These are phyloP conservation scores for Tolypocladium nubicola DNA, from an alignment of 2,329 filamentous ascomycete genomes.

Conservation along the genomic window DNA sequence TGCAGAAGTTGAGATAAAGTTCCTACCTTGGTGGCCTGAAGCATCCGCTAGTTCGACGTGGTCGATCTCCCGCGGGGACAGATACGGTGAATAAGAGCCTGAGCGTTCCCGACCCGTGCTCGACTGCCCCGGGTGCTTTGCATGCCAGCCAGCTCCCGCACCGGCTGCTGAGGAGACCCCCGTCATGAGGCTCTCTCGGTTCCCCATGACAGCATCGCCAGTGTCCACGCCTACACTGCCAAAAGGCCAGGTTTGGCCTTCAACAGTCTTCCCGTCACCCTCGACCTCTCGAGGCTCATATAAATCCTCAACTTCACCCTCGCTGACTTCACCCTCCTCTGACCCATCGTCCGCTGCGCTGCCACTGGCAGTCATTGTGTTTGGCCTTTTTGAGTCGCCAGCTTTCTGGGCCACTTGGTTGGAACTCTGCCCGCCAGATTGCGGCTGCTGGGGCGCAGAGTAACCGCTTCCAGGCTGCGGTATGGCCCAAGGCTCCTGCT, in stretches of 20 bases:
- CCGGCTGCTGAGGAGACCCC: neutral
- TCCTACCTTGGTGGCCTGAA: neutral
- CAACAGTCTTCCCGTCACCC: neutral
- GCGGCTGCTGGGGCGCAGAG: neutral
- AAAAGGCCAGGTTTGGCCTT: neutral
- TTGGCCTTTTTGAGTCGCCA: neutral
- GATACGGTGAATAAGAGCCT: constrained; percentile 40
- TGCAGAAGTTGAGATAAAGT: constrained; percentile 3
- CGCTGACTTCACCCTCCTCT: constrained; percentile 72
- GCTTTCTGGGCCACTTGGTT: neutral
- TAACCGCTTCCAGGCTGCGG: neutral
- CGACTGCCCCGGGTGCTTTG: neutral
- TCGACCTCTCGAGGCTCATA: constrained; percentile 31
- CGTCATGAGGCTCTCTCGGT: neutral
- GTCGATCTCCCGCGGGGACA: constrained; percentile 38
- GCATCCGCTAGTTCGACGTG: neutral
- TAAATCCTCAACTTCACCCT: constrained; percentile 50
- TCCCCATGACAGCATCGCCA: neutral
- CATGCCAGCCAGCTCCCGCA: too few species aligned
- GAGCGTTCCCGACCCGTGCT: constrained; percentile 28
- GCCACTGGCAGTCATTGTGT: constrained; percentile 2
- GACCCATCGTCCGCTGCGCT: constrained; percentile 9
- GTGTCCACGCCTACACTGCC: neutral
- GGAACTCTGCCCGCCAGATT: neutral
- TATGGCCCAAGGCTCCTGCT: constrained; percentile 8